Conservation (phyloP, 495 filamentous ascomycete genomes). For the Chaetomium fimeti region DNA sequence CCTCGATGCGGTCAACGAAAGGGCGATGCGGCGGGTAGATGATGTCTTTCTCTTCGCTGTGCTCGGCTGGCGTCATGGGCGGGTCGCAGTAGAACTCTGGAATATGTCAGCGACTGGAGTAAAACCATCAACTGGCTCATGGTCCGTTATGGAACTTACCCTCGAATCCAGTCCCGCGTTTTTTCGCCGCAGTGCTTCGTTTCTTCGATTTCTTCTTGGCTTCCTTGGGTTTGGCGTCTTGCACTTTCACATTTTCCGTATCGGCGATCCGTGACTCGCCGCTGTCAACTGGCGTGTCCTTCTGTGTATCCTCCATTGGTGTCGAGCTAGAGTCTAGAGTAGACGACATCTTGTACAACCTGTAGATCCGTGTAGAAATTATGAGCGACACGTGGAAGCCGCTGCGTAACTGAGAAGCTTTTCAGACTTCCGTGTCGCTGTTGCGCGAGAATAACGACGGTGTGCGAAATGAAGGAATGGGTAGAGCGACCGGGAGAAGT, state of each 20-base stretch:
- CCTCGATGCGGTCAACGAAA: constrained; percentile 65
- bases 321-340: neutral
- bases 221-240: constrained; percentile 6
- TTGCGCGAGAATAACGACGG: too few relatives aligned
- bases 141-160: constrained; percentile 29
- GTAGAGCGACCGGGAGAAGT: too few relatives aligned
- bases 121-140: constrained; percentile 10
- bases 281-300: neutral
- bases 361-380: neutral
- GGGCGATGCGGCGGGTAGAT: constrained; percentile 32
- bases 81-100: constrained; percentile 71
- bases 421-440: too few relatives aligned
- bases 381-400: neutral
- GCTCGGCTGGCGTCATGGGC: constrained; percentile 69
- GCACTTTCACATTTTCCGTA: neutral
- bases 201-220: constrained; percentile 34
- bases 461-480: too few relatives aligned
- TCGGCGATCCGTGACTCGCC: neutral
- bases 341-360: constrained; percentile 17
- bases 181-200: constrained; percentile 26
- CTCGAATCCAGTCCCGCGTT: constrained; percentile 46
- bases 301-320: constrained; percentile 6
- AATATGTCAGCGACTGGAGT: neutral
- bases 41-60: constrained; percentile 52
- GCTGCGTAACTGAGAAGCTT: too few relatives aligned